These are phyloP conservation scores for Ajuga reptans DNA, from an alignment of 305 asterid genomes.

Conservation along the genomic window DNA sequence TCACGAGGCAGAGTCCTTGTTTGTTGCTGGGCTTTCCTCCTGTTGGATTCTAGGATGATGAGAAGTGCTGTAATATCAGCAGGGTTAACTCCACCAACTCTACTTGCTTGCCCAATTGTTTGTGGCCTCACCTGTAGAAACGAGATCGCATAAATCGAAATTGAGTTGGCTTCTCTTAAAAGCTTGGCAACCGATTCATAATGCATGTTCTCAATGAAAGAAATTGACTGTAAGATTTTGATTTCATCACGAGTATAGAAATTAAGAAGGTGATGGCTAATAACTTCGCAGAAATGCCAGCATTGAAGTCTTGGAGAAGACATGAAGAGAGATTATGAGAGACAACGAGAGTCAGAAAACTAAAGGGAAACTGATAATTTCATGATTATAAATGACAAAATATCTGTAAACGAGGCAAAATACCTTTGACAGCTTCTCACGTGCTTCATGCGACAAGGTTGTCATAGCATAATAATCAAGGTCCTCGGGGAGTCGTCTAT, in stretches of 20 bases:
- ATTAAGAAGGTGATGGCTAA: neutral
- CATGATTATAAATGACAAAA: neutral
- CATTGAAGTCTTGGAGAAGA: neutral
- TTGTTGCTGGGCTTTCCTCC: conserved; percentile 58
- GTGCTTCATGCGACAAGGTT: conserved; percentile 82
- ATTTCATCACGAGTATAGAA: neutral
- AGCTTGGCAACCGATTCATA: neutral
- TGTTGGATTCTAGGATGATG: conserved; percentile 74
- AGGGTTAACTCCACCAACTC: conserved; percentile 98
- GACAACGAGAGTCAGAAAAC: neutral
- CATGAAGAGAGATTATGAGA: neutral
- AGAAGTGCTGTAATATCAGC: conserved; percentile 95
- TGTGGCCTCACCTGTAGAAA: conserved; percentile 78
- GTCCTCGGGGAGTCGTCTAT: conserved; percentile 64
- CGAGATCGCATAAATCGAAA: neutral
- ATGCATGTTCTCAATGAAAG: neutral
- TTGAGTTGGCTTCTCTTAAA: neutral
- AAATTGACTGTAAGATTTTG: neutral
- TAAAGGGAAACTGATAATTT: neutral
- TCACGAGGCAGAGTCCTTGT: conserved; percentile 24
- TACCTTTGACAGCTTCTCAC: conserved; percentile 96
- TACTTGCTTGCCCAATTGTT: conserved; percentile 94
- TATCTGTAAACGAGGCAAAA: neutral
- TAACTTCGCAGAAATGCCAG: neutral
- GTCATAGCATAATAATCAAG: conserved; percentile 73